Percentiles rank a stretch among this genome's conserved stretches.
phyloP scores from a whole-genome alignment of 768 basidiomycete genomes.

The Termitomyces sp. region DNA sequence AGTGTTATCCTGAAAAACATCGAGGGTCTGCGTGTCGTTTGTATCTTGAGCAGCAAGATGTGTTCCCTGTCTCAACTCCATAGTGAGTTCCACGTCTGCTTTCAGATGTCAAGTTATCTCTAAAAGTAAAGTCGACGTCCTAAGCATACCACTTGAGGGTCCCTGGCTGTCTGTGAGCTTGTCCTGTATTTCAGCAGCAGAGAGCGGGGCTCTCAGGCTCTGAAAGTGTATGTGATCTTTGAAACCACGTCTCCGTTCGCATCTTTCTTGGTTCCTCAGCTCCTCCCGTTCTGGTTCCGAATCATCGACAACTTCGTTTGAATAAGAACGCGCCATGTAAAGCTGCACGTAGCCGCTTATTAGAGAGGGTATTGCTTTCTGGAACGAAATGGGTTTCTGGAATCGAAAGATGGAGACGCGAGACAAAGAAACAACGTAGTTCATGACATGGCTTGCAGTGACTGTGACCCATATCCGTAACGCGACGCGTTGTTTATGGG shows the following conservation, averaged over 20 bases:
- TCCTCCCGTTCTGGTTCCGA: conserved; percentile 69
- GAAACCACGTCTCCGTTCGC: conserved; percentile 3
- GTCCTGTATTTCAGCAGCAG: conserved; percentile 18
- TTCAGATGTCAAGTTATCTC: background rate
- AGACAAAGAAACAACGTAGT: background rate
- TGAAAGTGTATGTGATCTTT: background rate
- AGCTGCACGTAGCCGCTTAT: background rate
- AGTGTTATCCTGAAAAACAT: conserved; percentile 17
- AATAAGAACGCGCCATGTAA: conserved; percentile 1
- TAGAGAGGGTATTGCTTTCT: background rate
- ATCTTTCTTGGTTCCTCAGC: conserved; percentile 20
- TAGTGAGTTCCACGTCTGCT: background rate
- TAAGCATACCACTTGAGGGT: background rate
- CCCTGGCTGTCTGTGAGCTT: conserved; percentile 3
- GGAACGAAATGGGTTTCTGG: background rate
- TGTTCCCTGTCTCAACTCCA: background rate
- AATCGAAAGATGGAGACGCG: background rate
- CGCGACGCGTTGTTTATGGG: conserved; percentile 46
- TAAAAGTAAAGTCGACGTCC: background rate
- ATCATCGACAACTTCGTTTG: conserved; percentile 53
- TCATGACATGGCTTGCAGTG: conserved; percentile 5
- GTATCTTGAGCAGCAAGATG: background rate
- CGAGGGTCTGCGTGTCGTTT: background rate
- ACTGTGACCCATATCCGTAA: conserved; percentile 13
- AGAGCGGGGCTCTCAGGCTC: background rate